Conservation (phyloP, 2,329 filamentous ascomycete species). For the Epicoccum nigrum region DNA sequence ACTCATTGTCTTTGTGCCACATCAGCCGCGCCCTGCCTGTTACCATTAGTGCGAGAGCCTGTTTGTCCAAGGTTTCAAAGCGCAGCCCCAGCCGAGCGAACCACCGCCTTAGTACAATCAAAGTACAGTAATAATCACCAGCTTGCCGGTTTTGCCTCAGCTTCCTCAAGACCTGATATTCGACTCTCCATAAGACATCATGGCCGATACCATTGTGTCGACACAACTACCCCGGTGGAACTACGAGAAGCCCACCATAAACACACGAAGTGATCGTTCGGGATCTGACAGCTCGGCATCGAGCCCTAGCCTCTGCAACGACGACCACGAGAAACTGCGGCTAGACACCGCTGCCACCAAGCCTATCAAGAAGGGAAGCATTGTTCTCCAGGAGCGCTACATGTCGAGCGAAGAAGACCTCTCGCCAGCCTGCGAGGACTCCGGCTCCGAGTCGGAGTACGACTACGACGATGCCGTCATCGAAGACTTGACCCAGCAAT, state of each 20-base stretch:
- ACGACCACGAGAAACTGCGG: constrained; percentile 42
- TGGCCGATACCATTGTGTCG: constrained; percentile 41
- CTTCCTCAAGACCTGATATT: constrained; percentile 8
- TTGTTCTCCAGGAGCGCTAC: constrained; percentile 45
- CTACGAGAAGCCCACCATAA: constrained; percentile 41
- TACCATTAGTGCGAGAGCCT: constrained; percentile 36
- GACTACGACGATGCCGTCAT: constrained; percentile 42
- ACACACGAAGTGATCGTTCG: constrained; percentile 34
- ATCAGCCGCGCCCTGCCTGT: constrained; percentile 30
- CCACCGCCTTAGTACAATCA: constrained; percentile 20
- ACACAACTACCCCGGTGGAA: constrained; percentile 48
- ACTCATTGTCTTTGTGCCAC: constrained; percentile 26
- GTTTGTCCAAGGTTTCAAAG: constrained; percentile 41
- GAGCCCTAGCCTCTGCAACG: constrained; percentile 45
- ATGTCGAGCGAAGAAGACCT: constrained; percentile 49
- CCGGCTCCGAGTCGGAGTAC: constrained; percentile 33
- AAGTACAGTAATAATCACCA: constrained; percentile 23
- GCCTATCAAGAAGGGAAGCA: constrained; percentile 28
- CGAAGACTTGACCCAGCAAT: constrained; percentile 36
- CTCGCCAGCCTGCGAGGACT: constrained; percentile 44
- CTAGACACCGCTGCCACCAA: constrained; percentile 37
- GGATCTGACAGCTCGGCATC: constrained; percentile 41
- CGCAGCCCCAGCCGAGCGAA: constrained; percentile 19
- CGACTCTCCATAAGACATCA: constrained; percentile 25
- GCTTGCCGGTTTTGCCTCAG: constrained; percentile 6